Percentiles rank a stretch among this genome's conserved stretches.
These are phyloP conservation scores for Oryza meridionalis DNA, from an alignment of 176 grass and related monocot genomes.

Conservation along the genomic window DNA sequence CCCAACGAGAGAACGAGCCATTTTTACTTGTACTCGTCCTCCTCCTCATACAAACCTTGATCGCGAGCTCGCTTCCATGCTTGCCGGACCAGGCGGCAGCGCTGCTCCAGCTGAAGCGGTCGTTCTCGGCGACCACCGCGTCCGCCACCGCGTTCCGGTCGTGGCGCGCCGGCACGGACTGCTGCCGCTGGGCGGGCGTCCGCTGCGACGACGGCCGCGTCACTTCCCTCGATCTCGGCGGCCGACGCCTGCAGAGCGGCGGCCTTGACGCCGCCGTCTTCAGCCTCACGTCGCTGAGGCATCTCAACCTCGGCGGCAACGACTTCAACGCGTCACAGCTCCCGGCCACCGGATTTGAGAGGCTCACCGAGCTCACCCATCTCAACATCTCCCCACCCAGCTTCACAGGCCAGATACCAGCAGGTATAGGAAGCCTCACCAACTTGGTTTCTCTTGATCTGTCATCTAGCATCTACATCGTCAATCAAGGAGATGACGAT, in stretches of 20 bases:
- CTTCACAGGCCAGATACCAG: neutral
- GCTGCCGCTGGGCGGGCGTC: constrained; percentile 20
- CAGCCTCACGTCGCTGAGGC: constrained; percentile 41
- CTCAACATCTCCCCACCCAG: neutral
- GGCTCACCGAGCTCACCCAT: constrained; percentile 25
- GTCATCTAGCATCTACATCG: rapidly evolving
- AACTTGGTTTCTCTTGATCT: neutral
- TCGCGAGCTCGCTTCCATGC: neutral
- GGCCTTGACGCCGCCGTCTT: constrained; percentile 6
- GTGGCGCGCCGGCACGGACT: neutral
- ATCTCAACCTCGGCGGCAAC: constrained; percentile 50
- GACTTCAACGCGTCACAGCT: constrained; percentile 29
- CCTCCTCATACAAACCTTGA: no score
- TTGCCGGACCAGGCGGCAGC: neutral
- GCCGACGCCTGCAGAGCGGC: neutral
- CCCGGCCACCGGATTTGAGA: neutral
- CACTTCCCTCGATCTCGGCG: constrained; percentile 45
- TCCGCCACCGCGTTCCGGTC: neutral
- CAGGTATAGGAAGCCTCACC: neutral
- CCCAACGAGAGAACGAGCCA: no score
- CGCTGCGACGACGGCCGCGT: constrained; percentile 38
- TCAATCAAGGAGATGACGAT: neutral
- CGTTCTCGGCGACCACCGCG: neutral
- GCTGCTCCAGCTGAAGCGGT: neutral
- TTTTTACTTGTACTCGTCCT: no score